Base-by-base conservation (phyloP, 345 rosid genomes). In the Rhodamnia rubescens region DNA sequence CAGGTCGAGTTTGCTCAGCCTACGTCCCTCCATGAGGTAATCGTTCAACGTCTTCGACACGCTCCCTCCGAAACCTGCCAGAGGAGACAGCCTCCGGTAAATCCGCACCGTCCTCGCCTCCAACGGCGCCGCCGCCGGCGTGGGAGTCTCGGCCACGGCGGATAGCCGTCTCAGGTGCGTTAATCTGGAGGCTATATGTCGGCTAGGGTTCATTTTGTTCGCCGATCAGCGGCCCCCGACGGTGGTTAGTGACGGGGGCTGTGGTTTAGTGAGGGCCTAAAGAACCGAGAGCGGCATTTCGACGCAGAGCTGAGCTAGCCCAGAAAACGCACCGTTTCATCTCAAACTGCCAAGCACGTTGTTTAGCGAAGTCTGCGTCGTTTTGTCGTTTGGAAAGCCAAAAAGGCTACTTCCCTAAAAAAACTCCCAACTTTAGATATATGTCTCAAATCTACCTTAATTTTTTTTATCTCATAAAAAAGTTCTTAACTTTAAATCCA, bases 11-110 rank as follows among this genome's bases (percentile, higher is more conserved):
- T 91, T 94, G 15, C 78, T 40, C 11, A 92, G 27, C 81, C 81
- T 16, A 18, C 84, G 88, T 14, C 94, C 96, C 58, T 96, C 96
- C 95, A 87, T 87, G 36, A 86, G 27, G 81, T 88, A 87, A 26
- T 92, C 93, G 86, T 96, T 90, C 82, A 95, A 88, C 75, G 93
- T 89, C 89, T 85, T 85, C 20, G 90, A 86, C 59, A 93, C 95
- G 80, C 87, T 92, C 14, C 91, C 95, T 50, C 92, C 93, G 12
- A 85, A 90, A 51, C 87, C 87, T 22, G 89, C 90, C 52, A 93
- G 87, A 26, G 85, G 90, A 82, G 95, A 93, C 83, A 96, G 85
- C 91, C 90, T 92, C 86, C 58, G 86, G 87, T 93, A 95, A 6
- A 86, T 20, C 44, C 50, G 44, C 83, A 58, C 69, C 74, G 85